Evolutionary conservation across 345 rosid genomes (phyloP), one percentile per base, ranked within the genome.

Genomic region (Firmiana major): DNA sequence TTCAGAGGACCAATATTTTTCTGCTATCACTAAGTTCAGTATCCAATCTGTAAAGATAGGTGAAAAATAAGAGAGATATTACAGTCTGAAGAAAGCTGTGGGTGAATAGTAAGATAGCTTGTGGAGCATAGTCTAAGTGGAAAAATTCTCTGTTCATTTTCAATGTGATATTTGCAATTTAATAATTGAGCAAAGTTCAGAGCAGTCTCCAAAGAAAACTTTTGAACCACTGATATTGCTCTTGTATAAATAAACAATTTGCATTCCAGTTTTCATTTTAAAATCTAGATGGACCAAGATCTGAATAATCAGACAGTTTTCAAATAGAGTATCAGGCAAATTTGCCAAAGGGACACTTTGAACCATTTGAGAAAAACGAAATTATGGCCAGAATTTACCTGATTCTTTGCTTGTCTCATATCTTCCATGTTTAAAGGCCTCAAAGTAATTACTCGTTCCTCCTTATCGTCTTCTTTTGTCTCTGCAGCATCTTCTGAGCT

Each of bases 371-470:
- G 62, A 7, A 5, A 28, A 17, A 9, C 36, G 71, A 36, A 13
- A 60, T 31, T 9, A 53, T 53, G 65, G 3, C 74, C 7, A 16
- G 48, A 34, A 31, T 10, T 58, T 68, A 95, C 99, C 97, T 92
- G 99, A 80, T 90, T 92, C 86, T 91, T 97, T 19, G 98, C 99
- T 84, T 86, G 87, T 83, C 90, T 90, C 93, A 97, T 81, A 71
- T 97, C 99, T 83, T 97, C 96, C 99, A 90, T 90, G 84, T 77
- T 91, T 75, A 94, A 84, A 43, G 97, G 81, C 84, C 98, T 91
- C 80, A 97, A 80, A 57, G 79, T 85, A 75, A 92, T 91, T 28
- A 45, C 87, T 21, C 53, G 75, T 75, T 93, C 97, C 76, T 85
- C 93, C 75, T 83, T 78, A 9, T 45, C 86, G 75, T 87, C 92